phyloP scores from a whole-genome alignment of 1,139 yeast genomes.

The Blastobotrys proliferans region DNA sequence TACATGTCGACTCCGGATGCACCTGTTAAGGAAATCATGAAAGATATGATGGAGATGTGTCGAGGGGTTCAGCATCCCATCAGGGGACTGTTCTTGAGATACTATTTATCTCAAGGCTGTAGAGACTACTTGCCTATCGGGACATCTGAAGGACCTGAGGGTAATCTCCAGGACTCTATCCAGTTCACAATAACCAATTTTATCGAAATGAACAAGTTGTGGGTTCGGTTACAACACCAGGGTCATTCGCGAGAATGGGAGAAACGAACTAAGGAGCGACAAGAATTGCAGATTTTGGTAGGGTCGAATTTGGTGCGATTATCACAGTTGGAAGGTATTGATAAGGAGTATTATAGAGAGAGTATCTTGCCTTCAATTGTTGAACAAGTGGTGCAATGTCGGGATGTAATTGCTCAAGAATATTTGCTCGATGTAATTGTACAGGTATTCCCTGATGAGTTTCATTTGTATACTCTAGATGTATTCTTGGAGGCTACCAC shows the following conservation, averaged over 20 bases:
- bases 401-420: conserved; percentile 88
- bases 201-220: conserved; percentile 93
- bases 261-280: conserved; percentile 72
- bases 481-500: conserved; percentile 62
- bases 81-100: conserved; percentile 78
- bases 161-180: conserved; percentile 59
- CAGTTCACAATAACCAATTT: conserved; percentile 79
- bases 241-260: conserved; percentile 85
- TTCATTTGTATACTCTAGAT: conserved; percentile 73
- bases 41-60: conserved; percentile 97
- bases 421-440: conserved; percentile 84
- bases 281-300: conserved; percentile 84
- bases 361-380: conserved; percentile 73
- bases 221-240: conserved; percentile 96
- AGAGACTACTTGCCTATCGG: conserved; percentile 61
- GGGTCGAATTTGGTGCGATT: conserved; percentile 89
- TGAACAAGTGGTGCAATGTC: conserved; percentile 89
- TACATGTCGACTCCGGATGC: conserved; percentile 76
- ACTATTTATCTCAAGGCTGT: conserved; percentile 81
- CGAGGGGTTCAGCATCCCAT: conserved; percentile 97
- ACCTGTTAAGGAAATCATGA: conserved; percentile 81
- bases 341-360: conserved; percentile 54
- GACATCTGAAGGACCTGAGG: conserved; percentile 34
- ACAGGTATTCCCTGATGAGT: conserved; percentile 92
- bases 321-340: conserved; percentile 80